A percentile compares a stretch with the other conserved stretches of the same genome.
Evolutionary conservation across 1,284 basidiomycete species (phyloP).

Genomic region (Cryptococcus amylolentus): DNA sequence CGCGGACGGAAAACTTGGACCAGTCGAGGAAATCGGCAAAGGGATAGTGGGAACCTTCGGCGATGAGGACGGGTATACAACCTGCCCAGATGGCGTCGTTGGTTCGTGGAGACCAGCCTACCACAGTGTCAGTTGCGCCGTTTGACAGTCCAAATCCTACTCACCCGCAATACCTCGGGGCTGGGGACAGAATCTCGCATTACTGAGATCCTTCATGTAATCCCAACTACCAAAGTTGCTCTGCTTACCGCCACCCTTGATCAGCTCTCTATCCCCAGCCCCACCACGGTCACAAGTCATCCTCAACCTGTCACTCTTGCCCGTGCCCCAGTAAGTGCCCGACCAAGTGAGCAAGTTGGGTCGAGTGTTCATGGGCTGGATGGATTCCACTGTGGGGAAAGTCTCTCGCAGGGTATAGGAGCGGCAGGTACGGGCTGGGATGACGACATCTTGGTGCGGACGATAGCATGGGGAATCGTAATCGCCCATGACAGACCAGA

Average conservation of each 20-base stretch:
- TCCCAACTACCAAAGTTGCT: slow-evolving; percentile 38
- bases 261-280: slow-evolving; percentile 37
- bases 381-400: slow-evolving; percentile 31
- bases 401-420: slow-evolving; percentile 29
- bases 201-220: slow-evolving; percentile 49
- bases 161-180: slow-evolving; percentile 49
- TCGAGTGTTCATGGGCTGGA: slow-evolving; percentile 40
- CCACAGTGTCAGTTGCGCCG: background rate
- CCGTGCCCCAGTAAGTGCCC: slow-evolving; percentile 50
- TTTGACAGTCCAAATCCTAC: slow-evolving; percentile 4
- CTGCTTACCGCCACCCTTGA: slow-evolving; percentile 38
- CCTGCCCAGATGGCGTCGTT: slow-evolving; percentile 54
- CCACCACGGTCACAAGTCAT: slow-evolving; percentile 44
- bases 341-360: slow-evolving; percentile 40
- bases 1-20: slow-evolving; percentile 49
- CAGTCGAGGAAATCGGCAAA: slow-evolving; percentile 51
- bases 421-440: slow-evolving; percentile 46
- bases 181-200: slow-evolving; percentile 51
- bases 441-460: slow-evolving; percentile 48
- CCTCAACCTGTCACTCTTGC: slow-evolving; percentile 43
- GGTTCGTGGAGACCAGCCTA: slow-evolving; percentile 51
- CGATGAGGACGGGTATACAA: slow-evolving; percentile 53
- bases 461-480: slow-evolving; percentile 47
- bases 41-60: slow-evolving; percentile 51
- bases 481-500: slow-evolving; percentile 49